Conservation (phyloP, 2,329 filamentous ascomycete species). For the Xylaria sp. region DNA sequence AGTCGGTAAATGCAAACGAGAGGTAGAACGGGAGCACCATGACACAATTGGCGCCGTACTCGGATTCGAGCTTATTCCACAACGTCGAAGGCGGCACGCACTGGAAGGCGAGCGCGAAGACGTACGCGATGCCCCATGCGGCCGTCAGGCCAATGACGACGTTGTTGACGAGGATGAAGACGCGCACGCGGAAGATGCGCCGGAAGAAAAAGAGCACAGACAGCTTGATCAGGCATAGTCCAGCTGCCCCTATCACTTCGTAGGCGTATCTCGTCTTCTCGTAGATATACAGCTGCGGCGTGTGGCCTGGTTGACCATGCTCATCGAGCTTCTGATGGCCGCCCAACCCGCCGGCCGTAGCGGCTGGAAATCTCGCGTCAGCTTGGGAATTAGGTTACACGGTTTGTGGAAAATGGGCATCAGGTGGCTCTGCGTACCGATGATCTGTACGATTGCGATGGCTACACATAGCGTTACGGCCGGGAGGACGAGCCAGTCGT, state of each 20-base stretch:
- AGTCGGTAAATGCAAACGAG: slow-evolving; percentile 34
- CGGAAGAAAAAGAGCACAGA: slow-evolving; percentile 40
- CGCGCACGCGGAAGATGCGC: slow-evolving; percentile 36
- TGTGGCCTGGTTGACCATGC: slow-evolving; percentile 34
- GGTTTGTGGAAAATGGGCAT: not conserved
- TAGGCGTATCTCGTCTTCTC: slow-evolving; percentile 39
- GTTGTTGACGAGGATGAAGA: slow-evolving; percentile 37
- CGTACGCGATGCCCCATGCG: slow-evolving; percentile 35
- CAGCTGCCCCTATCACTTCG: slow-evolving; percentile 33
- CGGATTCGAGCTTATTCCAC: slow-evolving; percentile 39
- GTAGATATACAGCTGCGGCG: slow-evolving; percentile 34
- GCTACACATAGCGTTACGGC: slow-evolving; percentile 31
- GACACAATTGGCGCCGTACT: slow-evolving; percentile 30
- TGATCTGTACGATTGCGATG: slow-evolving; percentile 36
- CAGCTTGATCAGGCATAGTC: slow-evolving; percentile 35
- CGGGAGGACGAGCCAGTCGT: slow-evolving; percentile 39
- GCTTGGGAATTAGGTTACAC: not conserved
- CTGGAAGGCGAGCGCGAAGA: slow-evolving; percentile 37
- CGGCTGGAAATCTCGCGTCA: slow-evolving; percentile 27
- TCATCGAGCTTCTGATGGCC: slow-evolving; percentile 31
- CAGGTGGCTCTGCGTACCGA: slow-evolving; percentile 29
- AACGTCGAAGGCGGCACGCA: slow-evolving; percentile 29
- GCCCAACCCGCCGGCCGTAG: slow-evolving; percentile 34
- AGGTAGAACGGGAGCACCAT: slow-evolving; percentile 32
- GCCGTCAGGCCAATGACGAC: slow-evolving; percentile 37